Evolutionary conservation across 441 rosid species (phyloP), one percentile per base, ranked within the genome.

Genomic region (Macaranga tanarius): DNA sequence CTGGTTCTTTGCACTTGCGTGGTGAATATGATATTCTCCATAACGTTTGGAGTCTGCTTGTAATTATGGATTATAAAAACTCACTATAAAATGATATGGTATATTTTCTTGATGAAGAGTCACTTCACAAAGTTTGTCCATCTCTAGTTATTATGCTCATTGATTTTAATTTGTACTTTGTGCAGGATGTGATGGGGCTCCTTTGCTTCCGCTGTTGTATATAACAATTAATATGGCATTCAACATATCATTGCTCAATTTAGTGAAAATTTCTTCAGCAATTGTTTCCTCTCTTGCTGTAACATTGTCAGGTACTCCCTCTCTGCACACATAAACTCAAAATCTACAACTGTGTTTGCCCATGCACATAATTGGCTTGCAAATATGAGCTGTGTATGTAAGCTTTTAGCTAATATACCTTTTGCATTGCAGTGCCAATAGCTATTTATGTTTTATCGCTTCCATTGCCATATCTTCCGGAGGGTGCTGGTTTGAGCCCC

Each of bases 391-490:
- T 31, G 19, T 2, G 15, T 19, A 16, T 40, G 31, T 9, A 38
- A 73, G 4, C 45, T 59, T 60, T 66, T 73, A 22, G 71, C 73
- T 78, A 42, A 80, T 61, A 26, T 31, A 20, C 6, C 2, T 57
- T 61, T 71, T 48, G 16, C 19, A 52, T 70, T 72, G 81, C 89
- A 91, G 96, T 91, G 73, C 98, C 93, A 26, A 25, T 89, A 48
- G 77, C 95, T 47, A 89, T 89, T 72, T 93, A 86, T 73, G 69
- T 84, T 57, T 83, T 92, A 61, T 90, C 96, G 20, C 90, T 82
- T 74, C 96, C 90, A 31, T 81, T 91, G 84, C 97, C 97, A 17
- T 93, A 88, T 84, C 90, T 90, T 28, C 96, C 88, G 0, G 88
- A 84, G 55, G 92, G 91, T 61, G 65, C 89, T 74, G 84, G 90